phyloP scores from a whole-genome alignment of 345 rosid genomes.

The Linum lewisii region DNA sequence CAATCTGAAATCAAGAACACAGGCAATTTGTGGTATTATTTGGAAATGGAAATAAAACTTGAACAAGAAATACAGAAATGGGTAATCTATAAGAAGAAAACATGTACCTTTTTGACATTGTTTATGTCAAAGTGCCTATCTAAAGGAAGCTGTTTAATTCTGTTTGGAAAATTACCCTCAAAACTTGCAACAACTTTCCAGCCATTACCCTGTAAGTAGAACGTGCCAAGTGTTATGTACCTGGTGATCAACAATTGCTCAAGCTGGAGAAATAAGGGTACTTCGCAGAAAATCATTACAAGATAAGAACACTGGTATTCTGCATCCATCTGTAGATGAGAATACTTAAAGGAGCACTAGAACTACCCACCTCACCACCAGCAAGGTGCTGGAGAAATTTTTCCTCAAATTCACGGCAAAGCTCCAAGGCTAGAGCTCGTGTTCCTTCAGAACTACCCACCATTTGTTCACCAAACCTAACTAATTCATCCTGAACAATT shows the following conservation, averaged over 20 bases:
- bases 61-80: not conserved
- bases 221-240: not conserved
- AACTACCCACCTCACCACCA: constrained; percentile 81
- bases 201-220: constrained; percentile 76
- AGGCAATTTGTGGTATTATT: constrained; percentile 7
- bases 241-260: no score
- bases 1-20: constrained; percentile 47
- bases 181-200: constrained; percentile 98
- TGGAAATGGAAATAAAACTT: constrained; percentile 1
- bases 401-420: constrained; percentile 98
- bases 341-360: no score
- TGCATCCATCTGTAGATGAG: not conserved
- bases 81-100: constrained; percentile 6
- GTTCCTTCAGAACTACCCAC: constrained; percentile 87
- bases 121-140: constrained; percentile 91
- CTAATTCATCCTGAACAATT: constrained; percentile 73
- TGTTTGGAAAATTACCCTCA: constrained; percentile 90
- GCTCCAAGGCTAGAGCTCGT: constrained; percentile 91
- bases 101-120: constrained; percentile 84
- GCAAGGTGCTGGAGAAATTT: constrained; percentile 85
- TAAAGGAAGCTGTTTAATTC: constrained; percentile 93
- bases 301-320: not conserved
- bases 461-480: constrained; percentile 83
- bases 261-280: no score
- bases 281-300: not conserved